These are phyloP conservation scores for Calocybe gambosa DNA, from an alignment of 1,284 basidiomycete species.

Conservation along the genomic window DNA sequence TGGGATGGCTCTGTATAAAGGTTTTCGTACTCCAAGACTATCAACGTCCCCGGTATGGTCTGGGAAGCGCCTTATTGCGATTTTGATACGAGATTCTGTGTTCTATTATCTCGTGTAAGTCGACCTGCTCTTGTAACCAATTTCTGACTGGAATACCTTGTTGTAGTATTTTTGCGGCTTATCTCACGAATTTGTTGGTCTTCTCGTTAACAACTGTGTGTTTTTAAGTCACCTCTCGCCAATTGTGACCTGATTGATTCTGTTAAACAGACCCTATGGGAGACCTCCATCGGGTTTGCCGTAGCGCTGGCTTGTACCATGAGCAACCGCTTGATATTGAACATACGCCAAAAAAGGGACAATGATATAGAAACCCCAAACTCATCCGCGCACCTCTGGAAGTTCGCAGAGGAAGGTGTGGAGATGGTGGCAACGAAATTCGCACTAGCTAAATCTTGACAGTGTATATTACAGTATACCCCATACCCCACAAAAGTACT, in stretches of 20 bases:
- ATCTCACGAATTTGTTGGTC: neutral
- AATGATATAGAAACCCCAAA: too few species aligned
- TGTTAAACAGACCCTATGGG: neutral
- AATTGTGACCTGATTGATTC: neutral
- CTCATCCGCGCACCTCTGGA: too few species aligned
- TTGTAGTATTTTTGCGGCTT: neutral
- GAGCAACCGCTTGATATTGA: neutral
- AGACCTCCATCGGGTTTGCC: neutral
- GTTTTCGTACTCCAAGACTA: neutral
- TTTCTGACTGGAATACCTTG: too few species aligned
- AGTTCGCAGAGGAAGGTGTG: too few species aligned
- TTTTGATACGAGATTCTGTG: neutral
- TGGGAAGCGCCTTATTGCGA: neutral
- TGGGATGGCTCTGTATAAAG: neutral
- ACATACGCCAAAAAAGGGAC: neutral
- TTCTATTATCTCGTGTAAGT: neutral
- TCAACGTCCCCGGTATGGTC: neutral
- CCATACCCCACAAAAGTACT: too few species aligned
- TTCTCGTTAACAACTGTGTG: neutral
- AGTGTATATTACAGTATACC: too few species aligned
- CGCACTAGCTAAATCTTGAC: too few species aligned
- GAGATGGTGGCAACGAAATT: too few species aligned
- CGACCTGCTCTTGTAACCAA: neutral
- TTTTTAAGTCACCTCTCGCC: neutral
- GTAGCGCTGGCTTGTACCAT: neutral